Conservation (phyloP, 2,329 filamentous ascomycete genomes). For the Curvularia spicifera region DNA sequence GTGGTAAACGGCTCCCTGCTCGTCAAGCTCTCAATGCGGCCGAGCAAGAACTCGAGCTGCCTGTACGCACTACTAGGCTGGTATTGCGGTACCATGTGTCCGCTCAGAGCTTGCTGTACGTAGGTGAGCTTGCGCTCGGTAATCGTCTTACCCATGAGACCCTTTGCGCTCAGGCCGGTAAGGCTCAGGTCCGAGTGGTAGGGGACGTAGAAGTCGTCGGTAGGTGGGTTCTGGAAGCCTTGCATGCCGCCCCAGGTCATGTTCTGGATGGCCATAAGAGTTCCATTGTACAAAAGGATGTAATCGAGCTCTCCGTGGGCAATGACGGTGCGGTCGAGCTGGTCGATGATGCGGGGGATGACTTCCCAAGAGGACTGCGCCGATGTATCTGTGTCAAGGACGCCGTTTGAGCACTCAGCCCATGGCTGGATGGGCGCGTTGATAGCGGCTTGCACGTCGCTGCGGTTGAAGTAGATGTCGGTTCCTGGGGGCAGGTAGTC, state of each 20-base stretch:
- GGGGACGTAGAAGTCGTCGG: slow-evolving; percentile 71
- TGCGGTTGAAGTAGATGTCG: slow-evolving; percentile 72
- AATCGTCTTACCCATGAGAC: slow-evolving; percentile 72
- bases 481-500: slow-evolving; percentile 69
- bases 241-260: slow-evolving; percentile 78
- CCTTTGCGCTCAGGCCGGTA: slow-evolving; percentile 63
- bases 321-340: slow-evolving; percentile 73
- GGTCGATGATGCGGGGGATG: slow-evolving; percentile 75
- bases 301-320: slow-evolving; percentile 75
- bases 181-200: slow-evolving; percentile 60
- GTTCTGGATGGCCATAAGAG: slow-evolving; percentile 76
- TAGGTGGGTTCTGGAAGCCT: slow-evolving; percentile 69
- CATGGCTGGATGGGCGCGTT: slow-evolving; percentile 66
- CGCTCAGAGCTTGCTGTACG: slow-evolving; percentile 66
- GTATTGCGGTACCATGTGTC: slow-evolving; percentile 74
- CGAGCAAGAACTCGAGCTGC: slow-evolving; percentile 77
- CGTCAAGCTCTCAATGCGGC: slow-evolving; percentile 66
- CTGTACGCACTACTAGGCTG: slow-evolving; percentile 71
- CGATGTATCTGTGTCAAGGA: slow-evolving; percentile 60
- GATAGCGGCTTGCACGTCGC: slow-evolving; percentile 71
- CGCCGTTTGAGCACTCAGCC: slow-evolving; percentile 62
- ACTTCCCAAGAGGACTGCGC: slow-evolving; percentile 63
- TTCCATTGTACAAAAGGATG: slow-evolving; percentile 71
- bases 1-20: slow-evolving; percentile 45
- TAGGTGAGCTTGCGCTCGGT: slow-evolving; percentile 79